Base-by-base conservation (phyloP, 352 stramenopile species). In the Phytophthora europaea region DNA sequence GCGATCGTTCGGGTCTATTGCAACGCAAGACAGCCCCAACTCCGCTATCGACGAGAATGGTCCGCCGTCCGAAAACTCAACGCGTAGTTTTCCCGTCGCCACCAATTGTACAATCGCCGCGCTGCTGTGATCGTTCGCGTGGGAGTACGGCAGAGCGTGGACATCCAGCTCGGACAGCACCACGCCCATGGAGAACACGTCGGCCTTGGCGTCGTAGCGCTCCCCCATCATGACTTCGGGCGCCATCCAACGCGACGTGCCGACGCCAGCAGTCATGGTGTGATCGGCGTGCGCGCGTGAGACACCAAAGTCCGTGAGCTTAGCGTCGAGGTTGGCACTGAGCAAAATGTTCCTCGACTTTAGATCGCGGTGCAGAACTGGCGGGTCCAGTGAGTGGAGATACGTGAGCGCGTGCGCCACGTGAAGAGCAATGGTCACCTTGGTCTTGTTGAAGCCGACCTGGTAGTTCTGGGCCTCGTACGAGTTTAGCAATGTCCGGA, bases 291-390 rank as follows among this genome's bases (percentile, higher is more conserved):
- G 62, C 57, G 73, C 61, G 0, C 72, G 54, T n/a, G 79, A 82
- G 9, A 70, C 59, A 6, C 81, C 81, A 80, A 91, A 91, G 73
- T 89, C 83, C 13, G 81, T 87, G 28, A 90, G 56, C 43, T 79
- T 83, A 8, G 81, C 81, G 22, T 84, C 70, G 4, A 83, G 51
- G 13, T 72, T 73, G 23, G 26, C 33, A 20, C 66, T 80, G 6
- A 92, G 61, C 34, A 92, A 72, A 61, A 91, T 84, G 73, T 91
- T 92, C 64, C 81, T 84, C 4, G 78, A 89, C 70, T 92, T 92
- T 55, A 92, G 78, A 53, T 92, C 85, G 61, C 85, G 82, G 63
- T 92, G 85, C 28, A 82, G 47, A 31, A 82, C 75, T 61, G 67
- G 67, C 3, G 67, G 61, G 45, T 72, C 72, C n/a, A 79, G 23